These are phyloP conservation scores for Geotrichum klebahnii DNA, from an alignment of 1,139 yeast genomes.

Conservation along the genomic window DNA sequence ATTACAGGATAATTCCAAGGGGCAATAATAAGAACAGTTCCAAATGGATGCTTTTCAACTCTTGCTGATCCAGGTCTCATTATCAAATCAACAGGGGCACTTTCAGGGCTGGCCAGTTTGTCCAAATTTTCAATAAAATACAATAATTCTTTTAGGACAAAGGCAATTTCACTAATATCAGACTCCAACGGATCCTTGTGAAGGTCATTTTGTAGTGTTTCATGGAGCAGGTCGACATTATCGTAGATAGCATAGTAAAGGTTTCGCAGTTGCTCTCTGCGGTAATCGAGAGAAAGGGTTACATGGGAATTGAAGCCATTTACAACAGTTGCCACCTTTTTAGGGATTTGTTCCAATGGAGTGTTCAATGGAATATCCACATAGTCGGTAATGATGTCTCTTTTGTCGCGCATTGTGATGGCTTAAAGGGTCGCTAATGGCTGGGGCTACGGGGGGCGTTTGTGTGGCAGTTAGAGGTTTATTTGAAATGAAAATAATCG, in stretches of 20 bases:
- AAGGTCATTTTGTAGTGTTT: slow-evolving; percentile 64
- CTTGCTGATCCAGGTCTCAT: slow-evolving; percentile 48
- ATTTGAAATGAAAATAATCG: no score
- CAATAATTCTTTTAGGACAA: slow-evolving; percentile 53
- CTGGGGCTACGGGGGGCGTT: no score
- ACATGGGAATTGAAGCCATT: slow-evolving; percentile 48
- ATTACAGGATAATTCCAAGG: slow-evolving; percentile 87
- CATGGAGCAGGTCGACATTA: slow-evolving; percentile 51
- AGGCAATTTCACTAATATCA: slow-evolving; percentile 52
- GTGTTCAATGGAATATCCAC: slow-evolving; percentile 38
- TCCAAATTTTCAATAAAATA: slow-evolving; percentile 58
- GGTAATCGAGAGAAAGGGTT: slow-evolving; percentile 52
- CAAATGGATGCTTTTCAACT: slow-evolving; percentile 66
- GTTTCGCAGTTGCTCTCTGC: slow-evolving; percentile 63
- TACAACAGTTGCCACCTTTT: slow-evolving; percentile 45
- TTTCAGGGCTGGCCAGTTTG: slow-evolving; percentile 57
- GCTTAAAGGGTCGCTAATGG: no score
- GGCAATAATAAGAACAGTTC: slow-evolving; percentile 68
- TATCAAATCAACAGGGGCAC: slow-evolving; percentile 18
- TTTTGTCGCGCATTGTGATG: no score
- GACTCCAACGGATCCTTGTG: slow-evolving; percentile 63
- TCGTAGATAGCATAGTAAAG: slow-evolving; percentile 64
- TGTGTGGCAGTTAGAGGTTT: no score
- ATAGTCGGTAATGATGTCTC: slow-evolving; percentile 5
- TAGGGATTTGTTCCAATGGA: slow-evolving; percentile 49